Percentiles rank a stretch among this genome's conserved stretches.
phyloP scores from a whole-genome alignment of 345 rosid species.

The Eucalyptus urophylla region DNA sequence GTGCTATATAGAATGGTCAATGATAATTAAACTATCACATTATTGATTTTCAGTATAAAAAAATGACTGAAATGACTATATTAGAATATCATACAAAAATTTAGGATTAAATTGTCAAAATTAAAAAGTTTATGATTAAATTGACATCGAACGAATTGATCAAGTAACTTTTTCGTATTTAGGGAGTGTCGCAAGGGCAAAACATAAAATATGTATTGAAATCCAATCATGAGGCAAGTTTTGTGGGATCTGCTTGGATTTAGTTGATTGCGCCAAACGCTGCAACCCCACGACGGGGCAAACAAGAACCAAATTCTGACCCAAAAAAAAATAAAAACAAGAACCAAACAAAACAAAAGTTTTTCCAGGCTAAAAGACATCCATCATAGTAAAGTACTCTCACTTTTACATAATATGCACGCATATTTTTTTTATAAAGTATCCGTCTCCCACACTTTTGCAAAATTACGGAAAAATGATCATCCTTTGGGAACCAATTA shows the following conservation, averaged over 20 bases:
- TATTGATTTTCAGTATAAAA: not conserved
- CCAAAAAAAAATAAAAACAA: no score
- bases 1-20: not conserved
- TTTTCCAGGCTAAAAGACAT: not conserved
- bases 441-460: no score
- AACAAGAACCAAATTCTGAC: not conserved
- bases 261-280: not conserved
- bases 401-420: no score
- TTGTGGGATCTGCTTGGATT: not conserved
- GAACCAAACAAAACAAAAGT: not conserved
- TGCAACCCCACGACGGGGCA: not conserved
- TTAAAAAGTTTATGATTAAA: not conserved
- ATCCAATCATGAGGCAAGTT: not conserved
- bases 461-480: no score
- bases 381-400: not conserved
- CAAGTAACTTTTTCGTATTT: not conserved
- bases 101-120: not conserved
- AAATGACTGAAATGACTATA: not conserved
- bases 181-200: not conserved
- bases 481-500: no score
- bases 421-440: no score
- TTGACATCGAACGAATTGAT: not conserved
- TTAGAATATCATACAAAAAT: rapidly evolving
- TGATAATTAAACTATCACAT: not conserved
- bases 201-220: not conserved